phyloP scores from a whole-genome alignment of 2,329 filamentous ascomycete species.

The Beauveria sp. region DNA sequence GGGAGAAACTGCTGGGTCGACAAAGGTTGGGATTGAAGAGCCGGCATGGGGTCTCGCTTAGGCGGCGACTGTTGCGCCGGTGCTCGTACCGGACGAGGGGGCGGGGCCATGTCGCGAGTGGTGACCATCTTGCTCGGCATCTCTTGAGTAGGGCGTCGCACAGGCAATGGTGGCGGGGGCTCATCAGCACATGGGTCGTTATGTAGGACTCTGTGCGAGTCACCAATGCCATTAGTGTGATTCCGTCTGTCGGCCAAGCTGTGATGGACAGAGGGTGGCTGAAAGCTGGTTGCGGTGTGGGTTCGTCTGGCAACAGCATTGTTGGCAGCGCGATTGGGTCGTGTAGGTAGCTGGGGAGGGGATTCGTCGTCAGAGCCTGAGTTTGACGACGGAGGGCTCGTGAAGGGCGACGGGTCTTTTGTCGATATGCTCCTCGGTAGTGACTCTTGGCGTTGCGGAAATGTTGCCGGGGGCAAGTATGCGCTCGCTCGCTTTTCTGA shows the following conservation, averaged over 20 bases:
- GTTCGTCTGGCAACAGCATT: conserved; percentile 17
- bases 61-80: conserved; percentile 5
- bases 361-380: conserved; percentile 47
- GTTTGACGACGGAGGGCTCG: conserved; percentile 67
- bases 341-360: conserved; percentile 40
- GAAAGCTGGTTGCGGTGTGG: conserved; percentile 27
- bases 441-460: conserved; percentile 44
- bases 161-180: conserved; percentile 39
- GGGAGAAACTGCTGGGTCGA: conserved; percentile 22
- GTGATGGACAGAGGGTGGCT: conserved; percentile 47
- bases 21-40: conserved; percentile 9
- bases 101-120: conserved; percentile 2
- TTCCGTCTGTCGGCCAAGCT: conserved; percentile 35
- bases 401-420: conserved; percentile 67
- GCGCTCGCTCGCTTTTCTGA: conserved; percentile 21
- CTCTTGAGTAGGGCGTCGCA: conserved; percentile 33
- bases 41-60: neutral
- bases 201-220: conserved; percentile 27
- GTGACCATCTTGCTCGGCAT: neutral
- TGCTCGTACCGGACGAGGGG: conserved; percentile 34
- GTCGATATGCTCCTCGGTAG: conserved; percentile 16
- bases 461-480: neutral
- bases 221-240: conserved; percentile 36
- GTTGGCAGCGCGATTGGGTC: conserved; percentile 38
- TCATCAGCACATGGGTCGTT: conserved; percentile 36